Conservation (phyloP, 352 stramenopile species). For the Phytophthora multivora region DNA sequence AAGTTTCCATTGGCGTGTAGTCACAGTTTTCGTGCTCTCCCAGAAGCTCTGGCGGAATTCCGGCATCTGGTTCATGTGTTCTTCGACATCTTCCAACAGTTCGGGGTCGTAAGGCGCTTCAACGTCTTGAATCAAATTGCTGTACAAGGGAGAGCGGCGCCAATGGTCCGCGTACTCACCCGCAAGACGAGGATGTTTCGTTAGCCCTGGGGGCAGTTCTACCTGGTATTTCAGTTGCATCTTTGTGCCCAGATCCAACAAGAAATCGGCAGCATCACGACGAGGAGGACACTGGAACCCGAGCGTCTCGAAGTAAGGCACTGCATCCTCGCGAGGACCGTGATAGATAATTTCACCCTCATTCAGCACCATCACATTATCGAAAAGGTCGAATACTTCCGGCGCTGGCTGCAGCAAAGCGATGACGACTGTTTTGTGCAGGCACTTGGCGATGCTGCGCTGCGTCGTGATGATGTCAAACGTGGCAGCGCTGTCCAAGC, state of each 20-base stretch:
- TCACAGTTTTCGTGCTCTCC: constrained; percentile 41
- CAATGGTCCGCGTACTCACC: constrained; percentile 33
- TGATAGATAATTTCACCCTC: constrained; percentile 71
- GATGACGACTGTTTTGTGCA: constrained; percentile 62
- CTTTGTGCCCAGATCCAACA: constrained; percentile 55
- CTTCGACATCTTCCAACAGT: constrained; percentile 50
- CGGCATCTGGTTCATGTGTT: constrained; percentile 72
- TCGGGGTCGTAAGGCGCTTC: constrained; percentile 14
- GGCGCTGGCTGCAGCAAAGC: constrained; percentile 59
- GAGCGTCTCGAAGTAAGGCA: constrained; percentile 45
- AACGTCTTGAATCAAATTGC: constrained; percentile 1
- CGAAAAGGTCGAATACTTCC: constrained; percentile 61
- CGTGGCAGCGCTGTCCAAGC: constrained; percentile 89
- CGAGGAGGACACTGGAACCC: constrained; percentile 46
- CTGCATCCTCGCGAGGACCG: constrained; percentile 38
- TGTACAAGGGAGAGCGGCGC: constrained; percentile 13
- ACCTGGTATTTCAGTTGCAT: constrained; percentile 45
- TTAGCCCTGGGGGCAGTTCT: constrained; percentile 1
- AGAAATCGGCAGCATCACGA: constrained; percentile 56
- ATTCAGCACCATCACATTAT: constrained; percentile 63
- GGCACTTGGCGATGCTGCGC: constrained; percentile 40
- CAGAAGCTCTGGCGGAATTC: constrained; percentile 30
- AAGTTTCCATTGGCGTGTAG: constrained; percentile 39
- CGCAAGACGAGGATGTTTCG: constrained; percentile 24
- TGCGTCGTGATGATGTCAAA: constrained; percentile 90